Evolutionary conservation across 768 basidiomycete species (phyloP).

Genomic region (Russula emetica): DNA sequence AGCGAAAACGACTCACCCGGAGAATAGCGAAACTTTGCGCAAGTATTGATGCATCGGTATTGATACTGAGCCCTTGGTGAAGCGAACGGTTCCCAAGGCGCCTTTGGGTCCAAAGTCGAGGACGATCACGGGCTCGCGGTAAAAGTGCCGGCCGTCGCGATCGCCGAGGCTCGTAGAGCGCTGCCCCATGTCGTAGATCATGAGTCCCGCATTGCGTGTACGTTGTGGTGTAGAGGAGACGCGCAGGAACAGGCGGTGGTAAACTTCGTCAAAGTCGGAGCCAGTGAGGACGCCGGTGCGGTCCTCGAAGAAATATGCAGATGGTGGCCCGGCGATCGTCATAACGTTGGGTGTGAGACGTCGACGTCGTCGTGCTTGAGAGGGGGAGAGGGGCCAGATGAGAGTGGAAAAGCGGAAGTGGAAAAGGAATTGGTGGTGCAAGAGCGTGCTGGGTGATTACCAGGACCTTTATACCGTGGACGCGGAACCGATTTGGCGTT

Average conservation of each 20-base stretch:
- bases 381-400: not conserved
- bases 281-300: conserved; percentile 51
- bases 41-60: conserved; percentile 64
- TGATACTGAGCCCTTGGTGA: conserved; percentile 42
- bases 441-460: not conserved
- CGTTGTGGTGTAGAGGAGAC: conserved; percentile 45
- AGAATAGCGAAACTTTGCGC: conserved; percentile 58
- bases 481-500: conserved; percentile 1
- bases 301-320: conserved; percentile 59
- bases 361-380: not conserved
- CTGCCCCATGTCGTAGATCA: conserved; percentile 62
- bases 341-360: conserved; percentile 7
- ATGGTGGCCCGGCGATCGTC: conserved; percentile 27
- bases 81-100: conserved; percentile 57
- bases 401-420: not conserved
- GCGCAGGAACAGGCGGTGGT: conserved; percentile 69
- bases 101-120: conserved; percentile 59
- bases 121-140: conserved; percentile 49
- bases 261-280: conserved; percentile 73
- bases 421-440: not conserved
- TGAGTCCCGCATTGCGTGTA: conserved; percentile 36
- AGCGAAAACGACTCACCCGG: conserved; percentile 46
- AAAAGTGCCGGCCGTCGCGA: conserved; percentile 48
- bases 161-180: conserved; percentile 55
- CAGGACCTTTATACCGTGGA: conserved; percentile 18